A percentile compares a stretch with the other conserved stretches of the same genome.
Conservation (phyloP, 805 yeast species). For the Debaryomyces tyrocola region DNA sequence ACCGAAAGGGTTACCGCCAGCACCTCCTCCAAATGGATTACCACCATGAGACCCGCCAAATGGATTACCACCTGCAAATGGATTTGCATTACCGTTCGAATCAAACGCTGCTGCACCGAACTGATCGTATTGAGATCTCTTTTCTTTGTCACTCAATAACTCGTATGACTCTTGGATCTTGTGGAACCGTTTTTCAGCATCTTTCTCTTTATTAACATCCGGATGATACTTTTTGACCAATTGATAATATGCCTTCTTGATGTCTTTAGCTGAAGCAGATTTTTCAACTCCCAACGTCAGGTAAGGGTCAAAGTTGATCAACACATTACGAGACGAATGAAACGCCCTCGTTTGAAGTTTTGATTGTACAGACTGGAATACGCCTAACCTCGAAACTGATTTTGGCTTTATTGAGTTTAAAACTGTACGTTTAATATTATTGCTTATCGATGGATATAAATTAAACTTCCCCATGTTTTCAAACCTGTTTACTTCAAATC, state of each 20-base stretch:
- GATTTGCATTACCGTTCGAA: constrained; percentile 52
- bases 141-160: constrained; percentile 78
- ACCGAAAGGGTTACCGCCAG: constrained; percentile 52
- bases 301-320: constrained; percentile 71
- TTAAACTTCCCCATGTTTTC: constrained; percentile 2
- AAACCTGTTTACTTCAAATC: not conserved
- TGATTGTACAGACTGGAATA: not conserved
- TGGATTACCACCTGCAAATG: constrained; percentile 43
- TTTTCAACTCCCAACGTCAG: constrained; percentile 74
- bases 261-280: constrained; percentile 73
- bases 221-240: constrained; percentile 95
- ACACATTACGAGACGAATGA: constrained; percentile 38
- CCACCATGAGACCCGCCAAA: constrained; percentile 43
- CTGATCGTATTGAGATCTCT: constrained; percentile 87
- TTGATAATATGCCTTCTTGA: constrained; percentile 91
- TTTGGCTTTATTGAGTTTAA: constrained; percentile 1
- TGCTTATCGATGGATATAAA: constrained; percentile 3
- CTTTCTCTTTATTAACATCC: constrained; percentile 89
- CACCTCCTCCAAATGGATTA: constrained; percentile 34
- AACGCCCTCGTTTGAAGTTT: constrained; percentile 23
- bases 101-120: constrained; percentile 88
- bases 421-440: constrained; percentile 4
- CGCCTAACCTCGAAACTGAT: not conserved
- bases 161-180: constrained; percentile 94
- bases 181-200: constrained; percentile 86